A percentile compares a stretch with the other conserved stretches of the same genome.
Evolutionary conservation across 176 grass and related monocot species (phyloP).

Genomic region (Oryza australiensis): DNA sequence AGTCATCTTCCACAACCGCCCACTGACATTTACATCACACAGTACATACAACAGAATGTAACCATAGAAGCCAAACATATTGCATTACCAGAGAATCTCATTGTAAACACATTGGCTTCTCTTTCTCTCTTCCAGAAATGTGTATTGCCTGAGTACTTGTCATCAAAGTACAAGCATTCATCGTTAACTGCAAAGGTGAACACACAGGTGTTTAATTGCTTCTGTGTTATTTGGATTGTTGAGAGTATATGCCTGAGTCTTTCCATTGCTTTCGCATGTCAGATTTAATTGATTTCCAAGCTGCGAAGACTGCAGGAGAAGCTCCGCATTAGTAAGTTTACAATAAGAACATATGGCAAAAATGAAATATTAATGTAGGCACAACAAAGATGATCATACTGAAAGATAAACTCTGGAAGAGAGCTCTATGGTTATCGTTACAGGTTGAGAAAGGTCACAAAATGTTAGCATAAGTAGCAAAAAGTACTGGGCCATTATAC

Average conservation of each 20-base stretch:
- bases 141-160: constrained; percentile 11
- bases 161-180: constrained; percentile 33
- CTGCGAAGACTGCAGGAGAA: constrained; percentile 57
- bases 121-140: constrained; percentile 31
- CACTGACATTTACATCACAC: constrained; percentile 30
- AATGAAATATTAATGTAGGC: not conserved
- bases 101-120: constrained; percentile 22
- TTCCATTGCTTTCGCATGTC: constrained; percentile 66
- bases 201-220: constrained; percentile 62
- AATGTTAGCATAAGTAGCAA: not conserved
- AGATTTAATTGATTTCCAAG: constrained; percentile 64
- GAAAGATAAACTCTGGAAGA: not conserved
- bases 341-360: not conserved
- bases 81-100: constrained; percentile 22
- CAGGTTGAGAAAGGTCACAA: not conserved
- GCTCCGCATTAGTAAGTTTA: constrained; percentile 9
- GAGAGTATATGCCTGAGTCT: constrained; percentile 50
- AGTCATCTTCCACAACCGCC: constrained; percentile 8
- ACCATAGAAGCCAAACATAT: constrained; percentile 14
- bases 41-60: constrained; percentile 13
- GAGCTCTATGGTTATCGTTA: not conserved
- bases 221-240: constrained; percentile 46
- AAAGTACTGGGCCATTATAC: not conserved
- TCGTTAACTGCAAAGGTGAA: constrained; percentile 70
- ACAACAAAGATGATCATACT: constrained; percentile 7